A percentile compares a stretch with the other conserved stretches of the same genome.
Evolutionary conservation across 2,329 filamentous ascomycete species (phyloP).

Genomic region (Fusarium tuaranense): DNA sequence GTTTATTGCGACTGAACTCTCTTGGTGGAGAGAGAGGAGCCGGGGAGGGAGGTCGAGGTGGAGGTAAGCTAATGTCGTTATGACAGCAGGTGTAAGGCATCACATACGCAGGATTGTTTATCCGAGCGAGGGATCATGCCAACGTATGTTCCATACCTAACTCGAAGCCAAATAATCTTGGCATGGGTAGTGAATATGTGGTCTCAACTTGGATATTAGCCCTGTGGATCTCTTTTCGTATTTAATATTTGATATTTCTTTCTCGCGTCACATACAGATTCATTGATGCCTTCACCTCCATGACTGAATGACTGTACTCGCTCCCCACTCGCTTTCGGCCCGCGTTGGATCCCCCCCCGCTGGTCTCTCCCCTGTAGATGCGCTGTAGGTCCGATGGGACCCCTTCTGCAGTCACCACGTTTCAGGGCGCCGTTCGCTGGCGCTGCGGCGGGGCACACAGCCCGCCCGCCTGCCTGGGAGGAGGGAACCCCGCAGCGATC

Average conservation of each 20-base stretch:
- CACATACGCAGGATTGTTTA: slow-evolving; percentile 36
- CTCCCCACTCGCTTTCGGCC: slow-evolving; percentile 8
- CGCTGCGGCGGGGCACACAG: slow-evolving; percentile 1
- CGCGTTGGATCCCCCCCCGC: neutral
- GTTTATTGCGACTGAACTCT: neutral
- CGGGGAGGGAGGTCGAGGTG: slow-evolving; percentile 5
- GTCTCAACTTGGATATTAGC: neutral
- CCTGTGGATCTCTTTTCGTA: neutral
- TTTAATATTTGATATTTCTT: neutral
- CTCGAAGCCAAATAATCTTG: neutral
- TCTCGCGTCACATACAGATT: neutral
- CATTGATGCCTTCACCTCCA: neutral
- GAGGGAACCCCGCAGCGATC: slow-evolving; percentile 2
- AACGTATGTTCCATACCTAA: neutral
- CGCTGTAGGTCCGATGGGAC: neutral
- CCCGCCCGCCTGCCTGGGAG: neutral
- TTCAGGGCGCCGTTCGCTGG: slow-evolving; percentile 12
- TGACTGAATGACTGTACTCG: neutral
- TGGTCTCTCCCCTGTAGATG: neutral
- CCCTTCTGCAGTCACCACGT: slow-evolving; percentile 15
- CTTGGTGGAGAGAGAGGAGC: slow-evolving; percentile 8
- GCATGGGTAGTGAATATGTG: neutral
- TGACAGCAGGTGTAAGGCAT: slow-evolving; percentile 21
- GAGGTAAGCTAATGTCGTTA: slow-evolving; percentile 31
- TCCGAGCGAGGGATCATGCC: slow-evolving; percentile 16